phyloP scores from a whole-genome alignment of 768 basidiomycete genomes.

The Kwoniella bestiolae region DNA sequence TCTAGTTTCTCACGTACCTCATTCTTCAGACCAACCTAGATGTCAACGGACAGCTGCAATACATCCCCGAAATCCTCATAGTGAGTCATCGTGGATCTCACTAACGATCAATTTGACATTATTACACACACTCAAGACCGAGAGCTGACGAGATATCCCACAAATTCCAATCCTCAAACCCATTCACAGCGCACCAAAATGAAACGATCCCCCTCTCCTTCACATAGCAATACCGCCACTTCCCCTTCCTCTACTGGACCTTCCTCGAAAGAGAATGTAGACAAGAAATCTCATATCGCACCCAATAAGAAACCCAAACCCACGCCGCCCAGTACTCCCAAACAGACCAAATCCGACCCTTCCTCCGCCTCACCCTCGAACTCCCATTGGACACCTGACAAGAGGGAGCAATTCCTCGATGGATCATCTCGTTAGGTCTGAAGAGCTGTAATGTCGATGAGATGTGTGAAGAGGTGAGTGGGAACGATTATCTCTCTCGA shows the following conservation, averaged over 20 bases:
- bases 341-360: neutral
- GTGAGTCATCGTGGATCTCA: too few relatives aligned
- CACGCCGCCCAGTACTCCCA: neutral
- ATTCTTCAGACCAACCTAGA: too few relatives aligned
- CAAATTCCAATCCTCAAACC: too few relatives aligned
- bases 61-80: too few relatives aligned
- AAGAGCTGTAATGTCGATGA: slow-evolving; percentile 18
- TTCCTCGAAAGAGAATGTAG: neutral
- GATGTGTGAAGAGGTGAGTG: slow-evolving; percentile 21
- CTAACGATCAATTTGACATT: too few relatives aligned
- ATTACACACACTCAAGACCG: too few relatives aligned
- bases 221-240: neutral
- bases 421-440: slow-evolving; percentile 9
- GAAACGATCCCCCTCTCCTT: slow-evolving; percentile 4
- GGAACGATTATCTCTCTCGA: too few relatives aligned
- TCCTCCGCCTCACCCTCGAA: neutral
- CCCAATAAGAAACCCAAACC: neutral
- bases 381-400: slow-evolving; percentile 22
- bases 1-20: too few relatives aligned
- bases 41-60: too few relatives aligned
- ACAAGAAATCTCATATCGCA: neutral
- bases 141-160: too few relatives aligned
- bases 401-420: slow-evolving; percentile 17
- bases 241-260: neutral
- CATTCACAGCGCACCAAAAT: too few relatives aligned